phyloP scores from a whole-genome alignment of 306 rosid species.

The Malus fusca region DNA sequence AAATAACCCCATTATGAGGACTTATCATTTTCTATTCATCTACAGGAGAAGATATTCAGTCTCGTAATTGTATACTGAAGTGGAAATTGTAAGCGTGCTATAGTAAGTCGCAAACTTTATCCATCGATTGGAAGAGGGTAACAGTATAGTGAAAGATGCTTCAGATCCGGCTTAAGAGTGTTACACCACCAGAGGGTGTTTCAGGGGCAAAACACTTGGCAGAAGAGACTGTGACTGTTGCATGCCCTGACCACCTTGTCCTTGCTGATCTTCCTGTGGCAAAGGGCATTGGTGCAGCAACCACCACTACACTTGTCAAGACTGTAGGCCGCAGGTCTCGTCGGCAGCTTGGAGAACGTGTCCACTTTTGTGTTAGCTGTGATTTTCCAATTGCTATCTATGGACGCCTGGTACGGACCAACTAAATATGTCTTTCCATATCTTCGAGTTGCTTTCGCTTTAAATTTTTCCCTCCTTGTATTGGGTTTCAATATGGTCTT shows the following conservation, averaged over 20 bases:
- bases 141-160: constrained; percentile 50
- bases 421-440: not conserved
- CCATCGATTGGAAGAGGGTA: constrained; percentile 8
- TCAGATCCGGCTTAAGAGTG: constrained; percentile 86
- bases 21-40: not conserved
- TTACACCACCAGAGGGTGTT: constrained; percentile 51
- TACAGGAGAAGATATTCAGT: not conserved
- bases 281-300: constrained; percentile 85
- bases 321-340: constrained; percentile 89
- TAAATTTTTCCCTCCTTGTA: not conserved
- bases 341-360: constrained; percentile 95
- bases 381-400: constrained; percentile 83
- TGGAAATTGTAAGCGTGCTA: not conserved
- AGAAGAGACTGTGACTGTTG: constrained; percentile 77
- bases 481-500: not conserved
- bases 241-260: constrained; percentile 94
- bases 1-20: not conserved
- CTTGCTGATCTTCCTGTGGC: constrained; percentile 98
- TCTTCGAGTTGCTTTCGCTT: not conserved
- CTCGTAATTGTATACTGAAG: not conserved
- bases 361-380: constrained; percentile 94
- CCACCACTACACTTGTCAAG: constrained; percentile 59
- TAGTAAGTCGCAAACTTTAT: not conserved
- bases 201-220: constrained; percentile 52
- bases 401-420: constrained; percentile 71